Evolutionary conservation across 2,329 filamentous ascomycete species (phyloP).

Genomic region (Scorias spongiosa): DNA sequence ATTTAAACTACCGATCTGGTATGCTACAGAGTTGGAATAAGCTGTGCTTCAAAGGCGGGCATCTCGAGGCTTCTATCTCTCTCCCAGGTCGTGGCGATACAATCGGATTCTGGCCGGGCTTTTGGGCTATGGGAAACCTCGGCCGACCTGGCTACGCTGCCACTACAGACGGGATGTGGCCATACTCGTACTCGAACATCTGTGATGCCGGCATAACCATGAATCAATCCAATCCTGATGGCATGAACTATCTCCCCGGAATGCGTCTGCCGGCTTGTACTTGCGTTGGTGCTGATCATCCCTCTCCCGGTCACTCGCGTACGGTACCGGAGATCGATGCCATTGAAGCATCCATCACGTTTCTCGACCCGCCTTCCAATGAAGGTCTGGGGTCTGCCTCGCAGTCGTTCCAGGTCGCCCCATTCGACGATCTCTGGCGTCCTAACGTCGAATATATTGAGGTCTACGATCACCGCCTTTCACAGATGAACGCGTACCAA

Average conservation of each 20-base stretch:
- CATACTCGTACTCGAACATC: conserved; percentile 53
- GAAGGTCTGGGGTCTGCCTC: conserved; percentile 46
- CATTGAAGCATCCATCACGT: conserved; percentile 49
- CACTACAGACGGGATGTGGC: conserved; percentile 59
- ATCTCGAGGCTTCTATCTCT: conserved; percentile 55
- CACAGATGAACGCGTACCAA: conserved; percentile 43
- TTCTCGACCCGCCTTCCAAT: conserved; percentile 33
- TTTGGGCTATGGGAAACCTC: conserved; percentile 63
- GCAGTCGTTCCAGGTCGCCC: conserved; percentile 52
- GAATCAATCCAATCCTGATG: conserved; percentile 54
- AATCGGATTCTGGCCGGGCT: conserved; percentile 59
- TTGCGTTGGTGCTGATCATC: conserved; percentile 49
- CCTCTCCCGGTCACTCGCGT: conserved; percentile 47
- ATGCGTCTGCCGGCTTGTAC: conserved; percentile 57
- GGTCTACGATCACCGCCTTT: conserved; percentile 45
- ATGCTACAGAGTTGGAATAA: conserved; percentile 65
- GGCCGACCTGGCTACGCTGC: conserved; percentile 53
- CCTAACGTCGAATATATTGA: conserved; percentile 49
- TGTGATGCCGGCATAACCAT: conserved; percentile 58
- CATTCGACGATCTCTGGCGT: conserved; percentile 56
- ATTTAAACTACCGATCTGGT: conserved; percentile 52
- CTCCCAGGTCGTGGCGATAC: conserved; percentile 51
- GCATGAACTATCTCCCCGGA: conserved; percentile 51
- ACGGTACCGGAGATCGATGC: conserved; percentile 59
- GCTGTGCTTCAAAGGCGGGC: conserved; percentile 56